phyloP scores from a whole-genome alignment of 108 stramenopile genomes.

The Cylindrotheca fusiformis region DNA sequence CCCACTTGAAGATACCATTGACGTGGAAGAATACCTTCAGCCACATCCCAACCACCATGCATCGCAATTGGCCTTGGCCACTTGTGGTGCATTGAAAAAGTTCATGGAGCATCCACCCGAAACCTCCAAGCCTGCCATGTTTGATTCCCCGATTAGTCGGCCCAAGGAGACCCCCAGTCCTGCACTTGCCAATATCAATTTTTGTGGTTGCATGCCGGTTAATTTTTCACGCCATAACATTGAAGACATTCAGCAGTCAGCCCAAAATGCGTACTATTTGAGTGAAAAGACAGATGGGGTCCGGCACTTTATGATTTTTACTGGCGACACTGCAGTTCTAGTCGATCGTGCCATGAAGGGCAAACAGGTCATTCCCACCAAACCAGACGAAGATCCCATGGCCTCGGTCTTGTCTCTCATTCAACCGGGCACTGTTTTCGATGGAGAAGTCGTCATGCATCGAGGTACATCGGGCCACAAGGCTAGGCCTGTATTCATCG shows the following conservation, averaged over 20 bases:
- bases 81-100: conserved; percentile 65
- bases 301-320: conserved; percentile 90
- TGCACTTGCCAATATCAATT: conserved; percentile 53
- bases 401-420: conserved; percentile 40
- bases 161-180: conserved; percentile 38
- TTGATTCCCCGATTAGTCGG: conserved; percentile 34
- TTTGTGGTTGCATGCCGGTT: conserved; percentile 95
- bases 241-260: conserved; percentile 78
- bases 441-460: conserved; percentile 97
- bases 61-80: conserved; percentile 63
- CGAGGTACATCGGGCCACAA: conserved; percentile 29
- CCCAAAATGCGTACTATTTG: conserved; percentile 78
- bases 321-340: conserved; percentile 82
- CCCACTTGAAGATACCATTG: conserved; percentile 74
- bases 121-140: conserved; percentile 3
- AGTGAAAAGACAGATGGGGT: conserved; percentile 98
- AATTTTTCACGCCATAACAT: conserved; percentile 93
- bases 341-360: conserved; percentile 90
- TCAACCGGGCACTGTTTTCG: conserved; percentile 88
- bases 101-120: conserved; percentile 57
- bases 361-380: conserved; percentile 56
- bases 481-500: conserved; percentile 87
- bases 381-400: conserved; percentile 45
- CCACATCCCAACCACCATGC: conserved; percentile 62
- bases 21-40: conserved; percentile 72